Evolutionary conservation across 108 stramenopile genomes (phyloP).

Genomic region (Pseudonitzschia multiseries): DNA sequence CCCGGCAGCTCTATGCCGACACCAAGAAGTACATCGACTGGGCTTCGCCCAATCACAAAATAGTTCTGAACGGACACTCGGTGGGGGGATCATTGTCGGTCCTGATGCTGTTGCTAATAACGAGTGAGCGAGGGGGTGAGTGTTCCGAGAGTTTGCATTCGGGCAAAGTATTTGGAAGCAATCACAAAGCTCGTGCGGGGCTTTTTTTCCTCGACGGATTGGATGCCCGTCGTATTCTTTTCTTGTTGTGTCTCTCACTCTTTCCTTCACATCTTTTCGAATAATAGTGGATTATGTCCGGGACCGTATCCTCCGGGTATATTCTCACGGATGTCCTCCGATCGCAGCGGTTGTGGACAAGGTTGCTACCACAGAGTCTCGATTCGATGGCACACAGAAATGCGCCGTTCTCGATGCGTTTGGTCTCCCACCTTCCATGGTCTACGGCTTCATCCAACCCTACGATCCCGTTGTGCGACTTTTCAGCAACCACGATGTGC

Average conservation of each 20-base stretch:
- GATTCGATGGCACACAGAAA: slow-evolving; percentile 7
- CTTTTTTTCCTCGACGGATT: too few species aligned
- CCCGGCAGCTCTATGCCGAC: slow-evolving; percentile 59
- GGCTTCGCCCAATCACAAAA: slow-evolving; percentile 55
- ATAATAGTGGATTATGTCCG: slow-evolving; percentile 43
- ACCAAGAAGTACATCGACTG: slow-evolving; percentile 62
- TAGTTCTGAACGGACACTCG: slow-evolving; percentile 81
- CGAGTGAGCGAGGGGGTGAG: slow-evolving; percentile 49
- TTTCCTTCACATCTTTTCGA: background rate
- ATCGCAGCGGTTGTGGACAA: slow-evolving; percentile 34
- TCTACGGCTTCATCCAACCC: slow-evolving; percentile 75
- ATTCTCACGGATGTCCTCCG: slow-evolving; percentile 73
- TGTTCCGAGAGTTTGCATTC: too few species aligned
- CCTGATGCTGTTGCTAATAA: slow-evolving; percentile 54
- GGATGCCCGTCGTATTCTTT: background rate
- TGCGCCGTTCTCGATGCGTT: slow-evolving; percentile 64
- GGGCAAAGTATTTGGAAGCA: too few species aligned
- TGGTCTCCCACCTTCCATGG: slow-evolving; percentile 53
- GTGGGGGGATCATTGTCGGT: slow-evolving; percentile 82
- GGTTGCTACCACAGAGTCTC: background rate
- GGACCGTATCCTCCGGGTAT: slow-evolving; percentile 61
- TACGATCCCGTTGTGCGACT: slow-evolving; percentile 84
- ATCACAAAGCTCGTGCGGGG: too few species aligned
- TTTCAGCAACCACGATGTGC: slow-evolving; percentile 62
- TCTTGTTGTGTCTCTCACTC: background rate